Conservation (phyloP, 2,329 filamentous ascomycete genomes). For the Paracoccidioides brasiliensis region DNA sequence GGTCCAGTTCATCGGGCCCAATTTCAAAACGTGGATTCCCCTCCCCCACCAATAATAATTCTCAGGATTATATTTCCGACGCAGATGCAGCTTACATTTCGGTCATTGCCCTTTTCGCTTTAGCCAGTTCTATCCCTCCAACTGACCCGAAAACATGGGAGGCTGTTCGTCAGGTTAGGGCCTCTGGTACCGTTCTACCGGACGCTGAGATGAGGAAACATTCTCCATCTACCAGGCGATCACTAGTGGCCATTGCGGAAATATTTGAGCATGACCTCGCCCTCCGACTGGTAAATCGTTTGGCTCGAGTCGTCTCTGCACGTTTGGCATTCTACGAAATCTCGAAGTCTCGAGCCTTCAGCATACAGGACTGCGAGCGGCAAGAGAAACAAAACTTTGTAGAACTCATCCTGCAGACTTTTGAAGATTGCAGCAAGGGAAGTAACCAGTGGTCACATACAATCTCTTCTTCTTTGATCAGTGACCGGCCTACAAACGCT, state of each 20-base stretch:
- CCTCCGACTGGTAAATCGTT: conserved; percentile 36
- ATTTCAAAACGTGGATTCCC: conserved; percentile 1
- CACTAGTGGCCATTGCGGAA: conserved; percentile 27
- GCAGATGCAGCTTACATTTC: conserved; percentile 27
- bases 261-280: conserved; percentile 40
- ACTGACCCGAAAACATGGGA: conserved; percentile 27
- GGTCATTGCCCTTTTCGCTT: conserved; percentile 26
- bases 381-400: conserved; percentile 21
- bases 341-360: conserved; percentile 24
- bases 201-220: conserved; percentile 25
- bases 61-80: conserved; percentile 25
- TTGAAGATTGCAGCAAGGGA: conserved; percentile 14
- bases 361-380: conserved; percentile 18
- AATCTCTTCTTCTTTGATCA: background rate
- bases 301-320: conserved; percentile 38
- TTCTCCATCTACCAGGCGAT: conserved; percentile 17
- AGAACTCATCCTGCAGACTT: conserved; percentile 24
- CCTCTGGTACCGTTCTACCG: conserved; percentile 27
- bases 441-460: background rate
- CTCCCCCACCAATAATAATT: background rate
- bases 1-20: conserved; percentile 15
- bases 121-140: conserved; percentile 26
- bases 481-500: conserved; percentile 15
- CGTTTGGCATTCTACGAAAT: conserved; percentile 39
- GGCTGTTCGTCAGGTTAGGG: conserved; percentile 30